Evolutionary conservation across 2,329 filamentous ascomycete genomes (phyloP), one percentile per base, ranked within the genome.

Genomic region (Beauveria scarabaeidicola): DNA sequence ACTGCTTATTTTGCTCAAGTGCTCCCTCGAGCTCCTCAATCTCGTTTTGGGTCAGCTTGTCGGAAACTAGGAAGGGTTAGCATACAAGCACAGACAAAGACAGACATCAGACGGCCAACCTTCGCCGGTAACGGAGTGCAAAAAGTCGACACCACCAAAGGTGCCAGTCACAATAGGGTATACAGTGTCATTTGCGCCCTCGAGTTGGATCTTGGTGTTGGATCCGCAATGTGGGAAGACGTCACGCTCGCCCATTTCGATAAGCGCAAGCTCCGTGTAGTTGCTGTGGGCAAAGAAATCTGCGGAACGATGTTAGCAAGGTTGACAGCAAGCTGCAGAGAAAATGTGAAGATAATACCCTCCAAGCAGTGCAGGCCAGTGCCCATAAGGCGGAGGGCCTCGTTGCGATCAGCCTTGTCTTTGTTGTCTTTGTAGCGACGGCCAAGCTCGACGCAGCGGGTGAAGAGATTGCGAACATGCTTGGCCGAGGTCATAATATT

Each of bases 211-310:
- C 68, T 78, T 77, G n/a, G 91, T 91, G 66, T 83, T 76, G 61
- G 85, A 81, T 40, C 93, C 93, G 58, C 94, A 90, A 68, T 96
- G 91, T 27, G 93, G 90, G 72, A 97, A 97, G 61, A 96, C 91
- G 64, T 86, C 89, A 72, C 91, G 88, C 15, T 89, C 89, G 44
- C 86, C 86, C 77, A 82, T 91, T 69, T 94, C 90, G 29, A 86
- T 82, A 29, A 94, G 78, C 5, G 82, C 87, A 61, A 93, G 80
- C 72, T 94, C 90, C 66, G 85, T 87, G 73, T 93, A 94, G 73
- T 93, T 97, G 71, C 90, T 95, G 75, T 97, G 93, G 17, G 92
- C 93, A 58, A 91, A 87, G 76, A 87, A 97, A 70, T 97, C 92
- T 83, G 58, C 21, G 44, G 11, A 6, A 23, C 10, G 13, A 21